Evolutionary conservation across 225 moss, liverwort and hornwort species (phyloP), one percentile per base, ranked within the genome.

Genomic region (Marchantia polymorpha): DNA sequence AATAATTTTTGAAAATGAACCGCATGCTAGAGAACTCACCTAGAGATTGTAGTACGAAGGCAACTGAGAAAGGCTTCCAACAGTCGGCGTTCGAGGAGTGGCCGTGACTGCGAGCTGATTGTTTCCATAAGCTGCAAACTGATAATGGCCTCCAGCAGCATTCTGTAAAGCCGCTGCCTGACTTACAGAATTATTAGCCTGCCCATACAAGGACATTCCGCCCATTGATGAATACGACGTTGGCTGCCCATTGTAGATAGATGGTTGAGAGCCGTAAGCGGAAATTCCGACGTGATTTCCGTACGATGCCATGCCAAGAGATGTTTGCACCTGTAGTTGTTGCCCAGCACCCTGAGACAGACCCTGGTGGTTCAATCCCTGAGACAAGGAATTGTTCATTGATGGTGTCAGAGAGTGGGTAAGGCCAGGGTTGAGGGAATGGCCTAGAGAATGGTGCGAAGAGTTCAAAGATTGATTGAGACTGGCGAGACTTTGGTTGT

Each of bases 91-190:
- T 55, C 94, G 96, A 72, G 92, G 91, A 31, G 96, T 90, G 27
- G 94, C 88, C 51, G 94, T 90, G 12, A 87, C 88, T 74, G 89
- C 89, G 14, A 96, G 89, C 82, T 90, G 94, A 27, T 91, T 78
- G 72, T 94, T 96, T 77, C 86, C 90, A 73, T 96, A 96, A 30
- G 94, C 87, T 54, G 92, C 90, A 86, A 92, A 96, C 55, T 89
- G 92, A 56, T 94, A 96, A 61, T 94, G 94, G 39, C 90, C 92
- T 52, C 94, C 91, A 66, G 90, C 90, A 56, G 82, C 94, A 73
- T 81, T 88, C 82, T 96, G 96, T 79, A 96, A 82, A 64, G 91
- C 96, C 76, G 90, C 91, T 83, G 92, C 92, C 86, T 96, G 94
- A 85, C 88, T 90, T 68, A 91, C 91, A 61, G 92, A 85, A 19